Base-by-base conservation (phyloP, 306 rosid species). In the Prosopis cineraria region DNA sequence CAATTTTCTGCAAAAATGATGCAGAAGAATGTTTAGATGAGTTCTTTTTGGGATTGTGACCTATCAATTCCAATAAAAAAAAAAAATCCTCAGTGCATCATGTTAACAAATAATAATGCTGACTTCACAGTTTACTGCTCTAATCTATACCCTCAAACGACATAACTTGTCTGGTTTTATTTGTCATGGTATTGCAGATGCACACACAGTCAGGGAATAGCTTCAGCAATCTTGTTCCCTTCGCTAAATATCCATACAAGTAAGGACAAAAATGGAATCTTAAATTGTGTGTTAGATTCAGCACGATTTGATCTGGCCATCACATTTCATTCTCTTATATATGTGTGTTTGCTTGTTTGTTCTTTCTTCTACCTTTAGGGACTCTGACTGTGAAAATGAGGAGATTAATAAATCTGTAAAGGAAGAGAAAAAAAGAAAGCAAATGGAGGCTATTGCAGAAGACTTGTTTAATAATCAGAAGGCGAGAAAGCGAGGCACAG, bases 381-480 rank as follows among this genome's bases (percentile, higher is more conserved):
- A 84, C 77, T 88, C 96, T 37, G 93, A 80, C 53, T 55, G 43
- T 74, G 93, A 85, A 70, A 88, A 67, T 52, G 95, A 94, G 70
- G 95, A 90, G 73, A 58, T 78, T 58, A 80, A 56, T 10, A 89
- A 87, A 79, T 77, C 86, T 20, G 74, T 88, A 76, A 88, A 79
- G 79, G 91, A 91, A 78, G 98, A 94, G 85, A 90, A 82, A 79
- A 88, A 78, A 80, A 84, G 95, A 78, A 94, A 85, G 89, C 85
- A 90, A 82, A 84, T 73, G 81, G 98, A 94, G 83, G 98, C 97
- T 7, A 44, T 90, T 50, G 91, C 97, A 4, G 98, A 94, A 62
- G 98, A 92, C 63, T 87, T 94, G 71, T 94, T 94, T 79, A 89
- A 85, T 83, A 92, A 87, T 44, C 86, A 87, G 76, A 87, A 83